Conservation (phyloP, 306 rosid species). For the Vachellia pachyceras region DNA sequence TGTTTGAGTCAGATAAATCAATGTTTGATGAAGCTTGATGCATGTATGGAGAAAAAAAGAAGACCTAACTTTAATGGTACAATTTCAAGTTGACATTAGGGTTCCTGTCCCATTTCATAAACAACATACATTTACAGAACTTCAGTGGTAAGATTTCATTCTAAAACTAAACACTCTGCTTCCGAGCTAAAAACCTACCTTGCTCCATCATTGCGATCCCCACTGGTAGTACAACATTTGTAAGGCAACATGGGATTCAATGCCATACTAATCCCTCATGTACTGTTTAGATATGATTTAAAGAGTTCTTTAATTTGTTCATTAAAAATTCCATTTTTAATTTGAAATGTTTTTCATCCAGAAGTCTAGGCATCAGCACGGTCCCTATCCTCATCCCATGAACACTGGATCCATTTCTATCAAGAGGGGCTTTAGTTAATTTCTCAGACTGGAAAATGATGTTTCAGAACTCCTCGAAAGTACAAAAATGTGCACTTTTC, state of each 20-base stretch:
- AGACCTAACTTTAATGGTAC: neutral
- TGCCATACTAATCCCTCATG: neutral
- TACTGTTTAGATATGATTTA: neutral
- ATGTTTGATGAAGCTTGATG: neutral
- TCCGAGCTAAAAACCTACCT: neutral
- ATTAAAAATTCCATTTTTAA: neutral
- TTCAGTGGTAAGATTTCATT: neutral
- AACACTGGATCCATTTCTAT: neutral
- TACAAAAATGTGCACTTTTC: slow-evolving; percentile 10
- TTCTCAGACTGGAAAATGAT: neutral
- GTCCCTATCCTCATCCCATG: neutral
- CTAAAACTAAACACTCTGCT: neutral
- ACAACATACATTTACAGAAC: neutral
- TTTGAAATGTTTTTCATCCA: neutral
- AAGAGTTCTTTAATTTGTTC: neutral
- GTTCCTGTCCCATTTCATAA: neutral
- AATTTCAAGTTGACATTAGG: neutral
- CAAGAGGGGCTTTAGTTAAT: neutral
- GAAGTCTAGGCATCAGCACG: neutral
- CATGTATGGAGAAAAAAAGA: neutral
- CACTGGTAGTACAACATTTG: neutral
- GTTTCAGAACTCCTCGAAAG: neutral
- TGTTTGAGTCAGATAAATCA: neutral
- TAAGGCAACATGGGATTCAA: slow-evolving; percentile 10
- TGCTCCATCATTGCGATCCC: neutral